Percentiles rank a stretch among this genome's conserved stretches.
These are phyloP conservation scores for Haematococcus lacustris DNA, from an alignment of 139 green algal species.

Conservation along the genomic window DNA sequence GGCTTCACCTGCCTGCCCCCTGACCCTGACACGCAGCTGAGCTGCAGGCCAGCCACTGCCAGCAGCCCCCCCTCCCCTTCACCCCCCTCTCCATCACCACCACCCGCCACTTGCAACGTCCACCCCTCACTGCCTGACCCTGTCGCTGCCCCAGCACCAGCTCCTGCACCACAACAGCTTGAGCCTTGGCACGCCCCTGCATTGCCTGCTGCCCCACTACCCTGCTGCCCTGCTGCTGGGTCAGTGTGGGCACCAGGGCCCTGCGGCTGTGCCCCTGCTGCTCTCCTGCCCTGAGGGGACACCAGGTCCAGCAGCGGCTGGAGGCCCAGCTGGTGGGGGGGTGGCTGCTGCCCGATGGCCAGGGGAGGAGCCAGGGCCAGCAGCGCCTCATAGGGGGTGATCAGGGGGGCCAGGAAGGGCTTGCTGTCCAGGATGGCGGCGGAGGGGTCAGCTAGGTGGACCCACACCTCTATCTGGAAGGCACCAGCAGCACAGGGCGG, in stretches of 20 bases:
- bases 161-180: too few species aligned
- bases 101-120: not conserved
- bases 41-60: not conserved
- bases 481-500: too few species aligned
- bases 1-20: constrained; percentile 1
- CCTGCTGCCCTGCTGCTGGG: not conserved
- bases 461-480: constrained; percentile 56
- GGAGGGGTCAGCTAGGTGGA: constrained; percentile 64
- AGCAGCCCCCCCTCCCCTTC: not conserved
- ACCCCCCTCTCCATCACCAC: not conserved
- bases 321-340: constrained; percentile 2
- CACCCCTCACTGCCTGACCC: not conserved
- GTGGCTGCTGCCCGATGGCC: not conserved
- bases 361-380: constrained; percentile 45
- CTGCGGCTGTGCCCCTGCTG: not conserved
- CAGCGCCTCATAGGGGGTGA: constrained; percentile 84
- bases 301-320: not conserved
- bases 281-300: not conserved
- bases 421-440: constrained; percentile 78
- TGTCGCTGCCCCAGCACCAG: too few species aligned
- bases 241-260: not conserved
- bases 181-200: too few species aligned
- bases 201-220: not conserved
- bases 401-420: constrained; percentile 84
- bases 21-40: not conserved